Percentiles rank a stretch among this genome's conserved stretches.
These are phyloP conservation scores for Coniferiporia sulphurascens DNA, from an alignment of 1,284 basidiomycete genomes.

Conservation along the genomic window DNA sequence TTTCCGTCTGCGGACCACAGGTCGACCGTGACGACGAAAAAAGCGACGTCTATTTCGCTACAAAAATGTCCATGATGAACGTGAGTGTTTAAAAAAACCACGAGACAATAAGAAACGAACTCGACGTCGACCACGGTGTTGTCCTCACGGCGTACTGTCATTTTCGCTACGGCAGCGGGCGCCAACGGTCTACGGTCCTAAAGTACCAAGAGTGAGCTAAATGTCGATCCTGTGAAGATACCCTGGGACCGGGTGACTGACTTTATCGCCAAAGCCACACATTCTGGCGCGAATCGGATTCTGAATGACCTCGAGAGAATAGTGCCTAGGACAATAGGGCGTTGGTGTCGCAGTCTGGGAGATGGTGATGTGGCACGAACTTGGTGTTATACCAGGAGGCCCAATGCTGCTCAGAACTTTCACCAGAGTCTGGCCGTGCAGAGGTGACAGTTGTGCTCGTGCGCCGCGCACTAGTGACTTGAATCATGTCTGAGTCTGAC, in stretches of 20 bases:
- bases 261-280: conserved; percentile 95
- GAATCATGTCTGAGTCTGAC: conserved; percentile 13
- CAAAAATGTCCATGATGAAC: conserved; percentile 21
- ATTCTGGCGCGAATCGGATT: conserved; percentile 85
- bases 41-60: conserved; percentile 81
- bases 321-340: conserved; percentile 46
- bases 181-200: conserved; percentile 88
- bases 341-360: background rate
- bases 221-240: conserved; percentile 10
- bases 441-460: conserved; percentile 10
- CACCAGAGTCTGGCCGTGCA: conserved; percentile 5
- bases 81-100: conserved; percentile 18
- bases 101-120: conserved; percentile 42
- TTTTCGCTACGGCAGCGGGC: conserved; percentile 82
- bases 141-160: conserved; percentile 66
- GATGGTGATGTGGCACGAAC: conserved; percentile 3
- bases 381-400: conserved; percentile 18
- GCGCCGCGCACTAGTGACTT: conserved; percentile 14
- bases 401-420: conserved; percentile 14
- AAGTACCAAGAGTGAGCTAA: conserved; percentile 18
- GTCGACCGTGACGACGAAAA: conserved; percentile 85
- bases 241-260: conserved; percentile 30
- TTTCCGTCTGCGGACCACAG: conserved; percentile 80
- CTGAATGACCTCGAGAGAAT: conserved; percentile 79
- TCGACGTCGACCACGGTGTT: conserved; percentile 69